Conservation (phyloP, 352 stramenopile species). For the Pythium monospermum region DNA sequence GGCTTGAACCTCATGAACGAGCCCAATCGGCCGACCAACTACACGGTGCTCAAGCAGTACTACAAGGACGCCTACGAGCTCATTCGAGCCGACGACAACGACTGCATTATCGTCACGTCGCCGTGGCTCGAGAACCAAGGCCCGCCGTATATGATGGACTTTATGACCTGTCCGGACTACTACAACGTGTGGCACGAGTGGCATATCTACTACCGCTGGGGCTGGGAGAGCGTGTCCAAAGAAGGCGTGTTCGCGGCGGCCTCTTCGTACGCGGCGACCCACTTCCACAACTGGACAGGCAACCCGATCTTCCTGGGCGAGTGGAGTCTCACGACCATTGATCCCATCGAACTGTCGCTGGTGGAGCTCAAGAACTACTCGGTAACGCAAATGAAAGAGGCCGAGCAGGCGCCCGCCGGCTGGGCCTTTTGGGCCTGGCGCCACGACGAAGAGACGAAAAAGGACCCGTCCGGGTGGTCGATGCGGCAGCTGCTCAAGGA, state of each 20-base stretch:
- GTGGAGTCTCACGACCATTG: conserved; percentile 37
- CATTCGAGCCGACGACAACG: conserved; percentile 45
- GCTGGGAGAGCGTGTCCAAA: conserved; percentile 19
- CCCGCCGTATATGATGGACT: conserved; percentile 24
- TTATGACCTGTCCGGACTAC: conserved; percentile 29
- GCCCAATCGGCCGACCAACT: conserved; percentile 33
- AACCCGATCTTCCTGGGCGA: conserved; percentile 53
- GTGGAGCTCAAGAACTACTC: conserved; percentile 23
- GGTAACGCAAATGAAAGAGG: conserved; percentile 27
- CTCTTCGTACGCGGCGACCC: conserved; percentile 4
- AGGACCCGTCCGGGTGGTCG: conserved; percentile 18
- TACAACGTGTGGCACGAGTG: conserved; percentile 57
- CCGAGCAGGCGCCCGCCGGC: conserved; percentile 11
- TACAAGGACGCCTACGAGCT: conserved; percentile 44
- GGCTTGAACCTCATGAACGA: conserved; percentile 83
- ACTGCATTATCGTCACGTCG: conserved; percentile 51
- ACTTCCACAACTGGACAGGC: conserved; percentile 22
- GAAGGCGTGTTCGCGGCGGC: conserved; percentile 21
- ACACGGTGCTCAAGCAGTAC: conserved; percentile 38
- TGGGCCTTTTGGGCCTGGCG: conserved; percentile 27
- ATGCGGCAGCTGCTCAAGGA: conserved; percentile 21
- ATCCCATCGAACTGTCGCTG: conserved; percentile 27
- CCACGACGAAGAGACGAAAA: conserved; percentile 17
- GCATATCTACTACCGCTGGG: conserved; percentile 56
- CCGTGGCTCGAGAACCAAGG: conserved; percentile 43